Evolutionary conservation across 176 grass and related monocot species (phyloP).

Genomic region (Oryza meridionalis): DNA sequence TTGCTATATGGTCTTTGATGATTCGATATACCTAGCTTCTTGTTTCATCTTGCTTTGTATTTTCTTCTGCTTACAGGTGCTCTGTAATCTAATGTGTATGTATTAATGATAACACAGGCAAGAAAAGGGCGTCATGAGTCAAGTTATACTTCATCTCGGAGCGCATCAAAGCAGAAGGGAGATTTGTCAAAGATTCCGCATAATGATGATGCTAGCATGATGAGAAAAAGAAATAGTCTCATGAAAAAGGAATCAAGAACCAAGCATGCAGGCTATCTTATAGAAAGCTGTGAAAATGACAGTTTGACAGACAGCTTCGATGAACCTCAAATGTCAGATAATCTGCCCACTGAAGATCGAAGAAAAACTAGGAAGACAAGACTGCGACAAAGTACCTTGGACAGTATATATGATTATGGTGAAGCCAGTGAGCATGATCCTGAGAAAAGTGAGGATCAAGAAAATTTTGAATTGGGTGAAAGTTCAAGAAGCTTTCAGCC

Average conservation of each 20-base stretch:
- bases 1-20: conserved; percentile 24
- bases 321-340: conserved; percentile 28
- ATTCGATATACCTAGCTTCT: conserved; percentile 16
- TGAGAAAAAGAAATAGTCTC: conserved; percentile 38
- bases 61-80: background rate
- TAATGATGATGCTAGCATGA: conserved; percentile 36
- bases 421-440: conserved; percentile 45
- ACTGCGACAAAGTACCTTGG: conserved; percentile 27
- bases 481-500: conserved; percentile 14
- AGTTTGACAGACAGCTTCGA: conserved; percentile 30
- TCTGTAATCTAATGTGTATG: conserved; percentile 26
- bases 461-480: conserved; percentile 11
- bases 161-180: conserved; percentile 57
- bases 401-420: conserved; percentile 21
- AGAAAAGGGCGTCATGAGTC: conserved; percentile 34
- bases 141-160: conserved; percentile 30
- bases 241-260: conserved; percentile 44
- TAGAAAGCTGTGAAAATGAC: conserved; percentile 41
- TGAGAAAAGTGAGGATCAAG: conserved; percentile 25
- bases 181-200: conserved; percentile 36
- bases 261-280: conserved; percentile 40
- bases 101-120: conserved; percentile 44
- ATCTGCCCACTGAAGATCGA: conserved; percentile 2
- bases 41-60: conserved; percentile 11
- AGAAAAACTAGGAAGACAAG: conserved; percentile 34